Percentiles rank a stretch among this genome's conserved stretches.
Evolutionary conservation across 768 basidiomycete genomes (phyloP).

Genomic region (Boletellus emodensis): DNA sequence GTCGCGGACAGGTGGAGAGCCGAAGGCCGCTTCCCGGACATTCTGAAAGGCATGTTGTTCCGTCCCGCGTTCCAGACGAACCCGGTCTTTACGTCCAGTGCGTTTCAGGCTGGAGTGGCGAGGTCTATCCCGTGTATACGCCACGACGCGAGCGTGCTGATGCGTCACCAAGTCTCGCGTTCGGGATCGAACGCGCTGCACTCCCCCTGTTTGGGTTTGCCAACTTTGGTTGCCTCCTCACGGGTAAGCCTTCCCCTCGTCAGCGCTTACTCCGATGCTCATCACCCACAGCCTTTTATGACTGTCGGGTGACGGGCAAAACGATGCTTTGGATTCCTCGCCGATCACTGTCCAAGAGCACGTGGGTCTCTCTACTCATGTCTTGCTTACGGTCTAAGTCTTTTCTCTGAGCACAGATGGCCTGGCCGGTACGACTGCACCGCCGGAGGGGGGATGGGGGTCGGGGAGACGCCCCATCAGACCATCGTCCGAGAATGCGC

Average conservation of each 20-base stretch:
- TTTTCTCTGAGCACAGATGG: conserved; percentile 11
- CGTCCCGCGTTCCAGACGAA: neutral
- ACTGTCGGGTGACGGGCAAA: conserved; percentile 26
- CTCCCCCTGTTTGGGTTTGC: conserved; percentile 43
- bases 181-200: conserved; percentile 41
- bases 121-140: conserved; percentile 24
- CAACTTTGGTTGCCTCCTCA: conserved; percentile 43
- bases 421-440: conserved; percentile 41
- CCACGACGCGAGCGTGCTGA: conserved; percentile 10
- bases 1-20: conserved; percentile 17
- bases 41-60: conserved; percentile 18
- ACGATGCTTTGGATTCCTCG: conserved; percentile 40
- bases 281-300: conserved; percentile 31
- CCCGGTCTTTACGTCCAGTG: neutral
- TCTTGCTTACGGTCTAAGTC: neutral
- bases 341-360: conserved; percentile 38
- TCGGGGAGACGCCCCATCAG: conserved; percentile 34
- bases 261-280: neutral
- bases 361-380: conserved; percentile 24
- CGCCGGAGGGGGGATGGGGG: conserved; percentile 41
- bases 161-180: conserved; percentile 21
- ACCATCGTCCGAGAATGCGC: conserved; percentile 41
- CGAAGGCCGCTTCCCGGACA: conserved; percentile 15
- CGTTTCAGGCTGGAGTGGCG: conserved; percentile 21
- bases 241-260: conserved; percentile 22